phyloP scores from a whole-genome alignment of 768 basidiomycete species.

The Pleurotus tuoliensis region DNA sequence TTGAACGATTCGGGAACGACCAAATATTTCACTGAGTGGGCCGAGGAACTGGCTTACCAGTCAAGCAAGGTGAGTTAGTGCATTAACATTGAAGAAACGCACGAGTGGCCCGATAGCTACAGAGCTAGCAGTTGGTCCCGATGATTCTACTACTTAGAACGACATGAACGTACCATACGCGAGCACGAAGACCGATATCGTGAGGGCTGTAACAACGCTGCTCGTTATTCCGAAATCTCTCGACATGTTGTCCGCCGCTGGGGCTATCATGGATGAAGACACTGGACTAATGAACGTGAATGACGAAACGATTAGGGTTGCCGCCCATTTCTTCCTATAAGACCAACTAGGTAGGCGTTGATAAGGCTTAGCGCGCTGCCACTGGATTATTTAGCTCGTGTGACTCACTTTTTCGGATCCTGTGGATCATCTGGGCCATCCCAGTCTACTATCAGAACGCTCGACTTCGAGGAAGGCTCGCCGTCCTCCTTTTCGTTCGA shows the following conservation, averaged over 20 bases:
- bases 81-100: not conserved
- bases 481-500: not conserved
- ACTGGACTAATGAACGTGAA: constrained; percentile 70
- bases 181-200: constrained; percentile 46
- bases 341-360: constrained; percentile 39
- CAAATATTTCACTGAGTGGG: constrained; percentile 70
- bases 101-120: constrained; percentile 52
- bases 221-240: constrained; percentile 52
- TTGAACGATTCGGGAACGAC: constrained; percentile 60
- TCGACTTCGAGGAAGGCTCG: not conserved
- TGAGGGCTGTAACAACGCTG: constrained; percentile 47
- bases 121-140: not conserved
- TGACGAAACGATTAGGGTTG: constrained; percentile 55
- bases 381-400: not conserved
- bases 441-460: constrained; percentile 26
- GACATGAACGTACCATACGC: constrained; percentile 46
- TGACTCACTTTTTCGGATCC: constrained; percentile 32
- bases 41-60: constrained; percentile 36
- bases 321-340: constrained; percentile 56
- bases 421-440: constrained; percentile 32
- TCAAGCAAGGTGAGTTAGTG: not conserved
- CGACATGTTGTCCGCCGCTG: constrained; percentile 50
- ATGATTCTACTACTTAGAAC: too few relatives aligned
- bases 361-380: not conserved
- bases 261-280: constrained; percentile 73